A percentile compares a stretch with the other conserved stretches of the same genome.
phyloP scores from a whole-genome alignment of 164 flowering plant genomes.

The Cinnamomum micranthum region DNA sequence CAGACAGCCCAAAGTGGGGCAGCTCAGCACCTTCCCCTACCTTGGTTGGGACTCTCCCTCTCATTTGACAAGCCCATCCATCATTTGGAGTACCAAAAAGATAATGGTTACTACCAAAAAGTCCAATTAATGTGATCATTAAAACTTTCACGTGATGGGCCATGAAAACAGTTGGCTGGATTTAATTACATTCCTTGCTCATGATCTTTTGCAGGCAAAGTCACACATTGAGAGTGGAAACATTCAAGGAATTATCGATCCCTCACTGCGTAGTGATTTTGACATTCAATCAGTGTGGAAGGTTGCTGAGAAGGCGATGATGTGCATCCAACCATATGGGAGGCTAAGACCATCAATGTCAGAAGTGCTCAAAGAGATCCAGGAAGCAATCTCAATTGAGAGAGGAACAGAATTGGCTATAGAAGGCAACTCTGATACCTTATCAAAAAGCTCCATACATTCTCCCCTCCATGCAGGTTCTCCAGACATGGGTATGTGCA shows the following conservation, averaged over 20 bases:
- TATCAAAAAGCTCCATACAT: conserved; percentile 50
- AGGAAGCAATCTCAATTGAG: conserved; percentile 83
- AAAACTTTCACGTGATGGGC: too few relatives aligned
- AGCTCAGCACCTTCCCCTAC: too few relatives aligned
- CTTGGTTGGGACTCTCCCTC: too few relatives aligned
- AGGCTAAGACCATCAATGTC: conserved; percentile 87
- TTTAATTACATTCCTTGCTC: too few relatives aligned
- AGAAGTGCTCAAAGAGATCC: conserved; percentile 94
- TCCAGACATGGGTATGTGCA: conserved; percentile 44
- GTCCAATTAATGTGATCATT: too few relatives aligned
- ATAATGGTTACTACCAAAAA: too few relatives aligned
- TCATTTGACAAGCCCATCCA: too few relatives aligned
- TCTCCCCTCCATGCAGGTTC: conserved; percentile 59
- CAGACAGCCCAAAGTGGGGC: too few relatives aligned
- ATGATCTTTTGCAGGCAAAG: conserved; percentile 57
- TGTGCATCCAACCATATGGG: conserved; percentile 89
- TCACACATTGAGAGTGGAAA: conserved; percentile 87
- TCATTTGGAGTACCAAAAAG: too few relatives aligned
- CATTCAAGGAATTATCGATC: conserved; percentile 88
- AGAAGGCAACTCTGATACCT: conserved; percentile 57
- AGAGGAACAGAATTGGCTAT: conserved; percentile 39
- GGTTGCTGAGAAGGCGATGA: conserved; percentile 91
- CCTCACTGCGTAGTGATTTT: conserved; percentile 48
- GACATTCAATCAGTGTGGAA: conserved; percentile 97
- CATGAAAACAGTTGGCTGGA: too few relatives aligned